phyloP scores from a whole-genome alignment of 129 eudicot species.

The Saposhnikovia divaricata region DNA sequence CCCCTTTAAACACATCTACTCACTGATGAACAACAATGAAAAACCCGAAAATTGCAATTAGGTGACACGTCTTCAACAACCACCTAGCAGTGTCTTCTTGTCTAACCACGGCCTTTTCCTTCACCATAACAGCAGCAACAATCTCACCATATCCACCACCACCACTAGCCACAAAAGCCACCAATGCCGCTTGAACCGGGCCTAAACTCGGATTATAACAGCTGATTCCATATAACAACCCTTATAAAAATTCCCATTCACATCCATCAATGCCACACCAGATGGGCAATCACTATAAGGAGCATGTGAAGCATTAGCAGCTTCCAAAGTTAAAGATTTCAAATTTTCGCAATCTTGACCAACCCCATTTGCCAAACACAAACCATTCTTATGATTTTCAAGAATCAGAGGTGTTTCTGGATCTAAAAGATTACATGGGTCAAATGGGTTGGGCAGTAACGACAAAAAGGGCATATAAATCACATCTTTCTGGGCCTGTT shows the following conservation, averaged over 20 bases:
- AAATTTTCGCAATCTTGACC: conserved; percentile 18
- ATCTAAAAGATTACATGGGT: conserved; percentile 59
- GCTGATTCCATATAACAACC: conserved; percentile 81
- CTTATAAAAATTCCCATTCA: conserved; percentile 48
- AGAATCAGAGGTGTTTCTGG: conserved; percentile 54
- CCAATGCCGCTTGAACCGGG: conserved; percentile 88
- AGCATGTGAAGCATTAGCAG: conserved; percentile 70
- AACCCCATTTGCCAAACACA: conserved; percentile 27
- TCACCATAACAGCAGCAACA: conserved; percentile 72
- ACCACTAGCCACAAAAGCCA: conserved; percentile 59
- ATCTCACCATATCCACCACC: conserved; percentile 67
- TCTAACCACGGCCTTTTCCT: conserved; percentile 44
- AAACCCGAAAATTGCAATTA: conserved; percentile 48
- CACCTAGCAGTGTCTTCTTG: conserved; percentile 79
- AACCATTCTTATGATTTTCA: conserved; percentile 41
- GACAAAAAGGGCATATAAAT: conserved; percentile 33
- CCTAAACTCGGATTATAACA: conserved; percentile 84
- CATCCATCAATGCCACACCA: conserved; percentile 81
- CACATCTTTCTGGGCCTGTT: neutral
- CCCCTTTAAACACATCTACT: conserved; percentile 5
- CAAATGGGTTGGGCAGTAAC: conserved; percentile 61
- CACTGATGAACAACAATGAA: conserved; percentile 24
- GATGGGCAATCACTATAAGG: conserved; percentile 88
- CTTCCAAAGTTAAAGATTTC: conserved; percentile 42
- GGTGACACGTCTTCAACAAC: conserved; percentile 58